Conservation (phyloP, 345 rosid genomes). For the Luvunga scandens region DNA sequence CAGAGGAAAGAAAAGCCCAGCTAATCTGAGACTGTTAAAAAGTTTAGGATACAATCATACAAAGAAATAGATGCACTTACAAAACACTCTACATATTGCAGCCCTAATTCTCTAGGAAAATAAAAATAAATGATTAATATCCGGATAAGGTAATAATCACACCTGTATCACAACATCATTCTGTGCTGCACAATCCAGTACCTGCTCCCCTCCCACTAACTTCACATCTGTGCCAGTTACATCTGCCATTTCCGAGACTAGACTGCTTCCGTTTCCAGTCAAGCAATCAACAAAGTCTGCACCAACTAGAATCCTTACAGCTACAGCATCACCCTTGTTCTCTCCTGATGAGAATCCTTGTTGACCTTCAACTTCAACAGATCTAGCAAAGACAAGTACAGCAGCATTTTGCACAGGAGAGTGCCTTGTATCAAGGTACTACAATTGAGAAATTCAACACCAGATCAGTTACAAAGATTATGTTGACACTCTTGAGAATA, state of each 20-base stretch:
- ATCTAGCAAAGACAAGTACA: constrained; percentile 54
- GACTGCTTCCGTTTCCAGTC: constrained; percentile 21
- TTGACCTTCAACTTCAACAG: constrained; percentile 47
- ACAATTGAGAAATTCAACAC: constrained; percentile 13
- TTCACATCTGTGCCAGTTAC: constrained; percentile 41
- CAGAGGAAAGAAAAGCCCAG: not conserved
- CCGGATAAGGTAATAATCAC: not conserved
- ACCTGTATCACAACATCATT: constrained; percentile 60
- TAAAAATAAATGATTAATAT: not conserved
- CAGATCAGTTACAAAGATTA: not conserved
- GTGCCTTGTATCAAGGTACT: constrained; percentile 46
- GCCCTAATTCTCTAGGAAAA: not conserved
- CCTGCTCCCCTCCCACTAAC: constrained; percentile 31
- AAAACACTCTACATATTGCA: not conserved
- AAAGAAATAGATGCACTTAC: not conserved
- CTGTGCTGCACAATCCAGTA: constrained; percentile 26
- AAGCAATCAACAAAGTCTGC: constrained; percentile 27
- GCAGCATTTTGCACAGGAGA: constrained; percentile 67
- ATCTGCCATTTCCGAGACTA: constrained; percentile 31
- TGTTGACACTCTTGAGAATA: not conserved
- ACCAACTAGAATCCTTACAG: constrained; percentile 51
- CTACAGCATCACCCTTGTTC: constrained; percentile 33
- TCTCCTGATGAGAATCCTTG: constrained; percentile 28
- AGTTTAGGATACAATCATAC: not conserved
- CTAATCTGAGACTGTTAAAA: not conserved